Conservation (phyloP, 192 early-diverging fungal species). For the Geranomyces variabilis region DNA sequence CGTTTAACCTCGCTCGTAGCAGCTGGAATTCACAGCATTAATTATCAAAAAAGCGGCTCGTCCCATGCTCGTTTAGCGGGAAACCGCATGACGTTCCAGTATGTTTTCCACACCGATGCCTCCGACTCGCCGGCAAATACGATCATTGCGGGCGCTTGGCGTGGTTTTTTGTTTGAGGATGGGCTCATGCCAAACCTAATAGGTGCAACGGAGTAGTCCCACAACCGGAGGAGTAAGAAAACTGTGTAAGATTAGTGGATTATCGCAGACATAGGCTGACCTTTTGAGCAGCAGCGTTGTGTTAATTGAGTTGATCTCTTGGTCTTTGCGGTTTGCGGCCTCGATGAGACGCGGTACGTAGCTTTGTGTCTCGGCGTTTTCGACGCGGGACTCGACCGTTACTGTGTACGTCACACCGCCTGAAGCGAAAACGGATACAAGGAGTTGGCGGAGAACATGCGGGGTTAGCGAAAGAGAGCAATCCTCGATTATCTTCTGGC, state of each 20-base stretch:
- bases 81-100: slow-evolving; percentile 7
- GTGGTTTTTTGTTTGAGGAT: slow-evolving; percentile 20
- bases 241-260: not conserved
- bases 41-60: too few species aligned
- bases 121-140: slow-evolving; percentile 9
- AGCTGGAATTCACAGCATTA: too few species aligned
- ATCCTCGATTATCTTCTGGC: not conserved
- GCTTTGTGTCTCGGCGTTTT: slow-evolving; percentile 8
- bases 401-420: slow-evolving; percentile 3
- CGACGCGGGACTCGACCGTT: not conserved
- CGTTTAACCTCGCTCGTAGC: too few species aligned
- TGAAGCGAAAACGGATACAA: not conserved
- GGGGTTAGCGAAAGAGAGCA: not conserved
- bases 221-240: not conserved
- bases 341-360: slow-evolving; percentile 16
- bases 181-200: slow-evolving; percentile 24
- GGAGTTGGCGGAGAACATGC: too few species aligned
- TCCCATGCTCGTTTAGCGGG: not conserved
- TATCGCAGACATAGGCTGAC: not conserved
- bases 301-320: slow-evolving; percentile 11
- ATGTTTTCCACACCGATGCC: slow-evolving; percentile 20
- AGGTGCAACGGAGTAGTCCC: not conserved
- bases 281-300: slow-evolving; percentile 24
- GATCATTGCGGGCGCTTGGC: slow-evolving; percentile 20
- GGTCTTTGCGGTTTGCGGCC: not conserved